Conservation (phyloP, 1,284 basidiomycete genomes). For the Xerocomus amazonicus region DNA sequence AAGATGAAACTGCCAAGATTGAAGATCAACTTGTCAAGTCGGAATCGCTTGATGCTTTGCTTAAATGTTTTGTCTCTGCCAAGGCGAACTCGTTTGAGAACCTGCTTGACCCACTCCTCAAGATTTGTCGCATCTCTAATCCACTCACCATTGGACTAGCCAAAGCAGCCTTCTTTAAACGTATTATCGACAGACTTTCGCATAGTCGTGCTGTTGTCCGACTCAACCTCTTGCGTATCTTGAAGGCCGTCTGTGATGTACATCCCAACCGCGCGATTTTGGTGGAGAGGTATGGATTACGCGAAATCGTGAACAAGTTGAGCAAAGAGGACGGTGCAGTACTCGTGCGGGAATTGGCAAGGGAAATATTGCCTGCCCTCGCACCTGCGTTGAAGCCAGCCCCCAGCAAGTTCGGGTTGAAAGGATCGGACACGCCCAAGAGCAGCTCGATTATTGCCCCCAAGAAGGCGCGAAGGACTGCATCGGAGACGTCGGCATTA, state of each 20-base stretch:
- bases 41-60: constrained; percentile 66
- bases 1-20: constrained; percentile 91
- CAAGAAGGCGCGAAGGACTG: constrained; percentile 61
- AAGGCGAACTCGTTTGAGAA: constrained; percentile 95
- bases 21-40: constrained; percentile 83
- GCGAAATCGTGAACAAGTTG: constrained; percentile 73
- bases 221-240: constrained; percentile 83
- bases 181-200: constrained; percentile 81
- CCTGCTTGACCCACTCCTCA: constrained; percentile 87
- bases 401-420: constrained; percentile 33
- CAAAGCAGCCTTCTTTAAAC: constrained; percentile 81
- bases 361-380: constrained; percentile 74
- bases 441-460: constrained; percentile 53
- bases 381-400: constrained; percentile 61
- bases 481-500: constrained; percentile 59
- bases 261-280: constrained; percentile 82
- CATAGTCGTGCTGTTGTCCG: constrained; percentile 85
- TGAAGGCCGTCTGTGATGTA: constrained; percentile 83
- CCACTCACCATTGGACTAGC: constrained; percentile 74
- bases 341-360: constrained; percentile 83
- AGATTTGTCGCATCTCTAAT: constrained; percentile 82
- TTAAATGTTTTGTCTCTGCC: constrained; percentile 82
- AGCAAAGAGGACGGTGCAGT: constrained; percentile 84
- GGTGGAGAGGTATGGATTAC: constrained; percentile 75
- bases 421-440: constrained; percentile 38